Percentiles rank a stretch among this genome's conserved stretches.
These are phyloP conservation scores for Globisporangium carolinianum DNA, from an alignment of 352 stramenopile species.

Conservation along the genomic window DNA sequence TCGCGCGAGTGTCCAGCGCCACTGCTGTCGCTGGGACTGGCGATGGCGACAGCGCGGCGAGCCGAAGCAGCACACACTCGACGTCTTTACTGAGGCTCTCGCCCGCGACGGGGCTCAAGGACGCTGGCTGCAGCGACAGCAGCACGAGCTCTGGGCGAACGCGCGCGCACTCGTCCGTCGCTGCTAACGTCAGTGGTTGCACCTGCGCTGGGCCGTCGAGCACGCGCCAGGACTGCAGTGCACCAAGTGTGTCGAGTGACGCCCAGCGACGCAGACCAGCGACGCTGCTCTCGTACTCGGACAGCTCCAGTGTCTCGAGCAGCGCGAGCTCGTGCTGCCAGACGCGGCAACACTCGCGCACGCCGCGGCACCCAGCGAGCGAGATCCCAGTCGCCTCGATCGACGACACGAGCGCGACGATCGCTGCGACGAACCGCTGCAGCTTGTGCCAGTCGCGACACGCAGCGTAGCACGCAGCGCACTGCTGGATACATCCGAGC, in stretches of 20 bases:
- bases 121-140: conserved; percentile 23
- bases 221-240: conserved; percentile 20
- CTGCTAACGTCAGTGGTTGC: background rate
- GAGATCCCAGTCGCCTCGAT: conserved; percentile 14
- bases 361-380: conserved; percentile 20
- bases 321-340: conserved; percentile 34
- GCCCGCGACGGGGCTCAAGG: conserved; percentile 24
- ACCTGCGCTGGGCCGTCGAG: conserved; percentile 5
- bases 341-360: conserved; percentile 23
- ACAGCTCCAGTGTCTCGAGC: conserved; percentile 18
- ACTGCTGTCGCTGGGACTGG: background rate
- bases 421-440: conserved; percentile 18
- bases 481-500: conserved; percentile 40
- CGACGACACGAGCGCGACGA: conserved; percentile 20
- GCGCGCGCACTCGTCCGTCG: conserved; percentile 2
- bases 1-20: too few species aligned
- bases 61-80: conserved; percentile 22
- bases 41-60: conserved; percentile 5
- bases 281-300: background rate
- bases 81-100: conserved; percentile 29
- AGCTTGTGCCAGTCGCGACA: conserved; percentile 40
- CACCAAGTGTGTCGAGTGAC: background rate
- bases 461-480: conserved; percentile 34
- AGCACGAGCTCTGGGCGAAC: conserved; percentile 17
- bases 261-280: background rate